Base-by-base conservation (phyloP, 2,329 filamentous ascomycete genomes). In the Hypomyces rosellus region DNA sequence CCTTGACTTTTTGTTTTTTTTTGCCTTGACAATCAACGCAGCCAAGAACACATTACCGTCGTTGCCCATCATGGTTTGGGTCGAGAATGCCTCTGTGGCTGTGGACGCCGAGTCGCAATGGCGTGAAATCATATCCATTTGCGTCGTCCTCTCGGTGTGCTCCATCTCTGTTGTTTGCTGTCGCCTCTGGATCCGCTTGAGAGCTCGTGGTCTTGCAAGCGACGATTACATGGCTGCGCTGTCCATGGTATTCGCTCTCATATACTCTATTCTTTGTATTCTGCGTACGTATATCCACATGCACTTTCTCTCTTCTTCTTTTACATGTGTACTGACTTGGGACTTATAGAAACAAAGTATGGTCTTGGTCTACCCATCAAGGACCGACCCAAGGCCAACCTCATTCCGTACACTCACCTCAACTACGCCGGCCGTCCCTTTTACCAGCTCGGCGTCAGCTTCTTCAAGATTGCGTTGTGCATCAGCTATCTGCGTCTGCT, bases 401-500 rank as follows among this genome's bases (percentile, higher is more conserved):
- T 76, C 0, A 52, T 70, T 5, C 63, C 63, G 0, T 80, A 78
- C 58, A 74, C 72, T 0, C 59, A 74, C 49, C 63, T 76, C 57
- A 80, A 80, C 59, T 80, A 70, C 54, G 73, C 73, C 5, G 77
- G 76, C 2, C 70, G 77, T 3, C 77, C 77, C 0, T 71, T 80
- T 41, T 80, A 80, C 53, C 75, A 79, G 54, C 45, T 77, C 7
- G 77, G 77, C 36, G 77, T 80, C 59, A 74, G 73, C 52, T 77
- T 77, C 51, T 80, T 80, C 69, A 80, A 80, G 58, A 71, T 78
- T 25, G 75, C 76, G 0, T 64, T 80, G 2, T 65, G 77, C 50
- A 71, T 79, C 56, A 76, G 73, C 54, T 80, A 78, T 54, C 61
- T 79, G 15, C 71, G 75, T 5, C 68, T 80, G 2, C 65, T 80